Percentiles rank a stretch among this genome's conserved stretches.
phyloP scores from a whole-genome alignment of 2,329 filamentous ascomycete species.

The Xylaria hypoxylon region DNA sequence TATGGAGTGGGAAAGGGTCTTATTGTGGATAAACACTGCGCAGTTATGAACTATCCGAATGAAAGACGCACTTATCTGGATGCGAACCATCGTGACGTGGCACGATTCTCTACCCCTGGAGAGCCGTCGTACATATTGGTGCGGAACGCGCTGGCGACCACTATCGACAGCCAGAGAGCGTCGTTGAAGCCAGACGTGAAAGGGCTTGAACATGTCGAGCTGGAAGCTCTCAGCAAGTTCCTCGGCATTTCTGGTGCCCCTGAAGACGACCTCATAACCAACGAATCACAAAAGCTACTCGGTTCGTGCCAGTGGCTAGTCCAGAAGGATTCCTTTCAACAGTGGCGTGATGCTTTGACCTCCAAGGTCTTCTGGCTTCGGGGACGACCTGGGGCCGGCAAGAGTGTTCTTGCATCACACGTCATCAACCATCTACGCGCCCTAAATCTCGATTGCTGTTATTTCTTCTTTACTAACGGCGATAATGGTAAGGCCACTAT shows the following conservation, averaged over 20 bases:
- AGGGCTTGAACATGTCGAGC: neutral
- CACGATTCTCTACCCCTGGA: conserved; percentile 42
- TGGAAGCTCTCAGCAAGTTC: neutral
- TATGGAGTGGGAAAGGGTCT: conserved; percentile 35
- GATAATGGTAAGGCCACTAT: conserved; percentile 51
- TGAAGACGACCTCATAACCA: conserved; percentile 11
- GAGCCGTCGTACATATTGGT: conserved; percentile 48
- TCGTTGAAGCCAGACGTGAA: neutral
- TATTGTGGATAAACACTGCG: conserved; percentile 48
- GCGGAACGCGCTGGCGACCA: conserved; percentile 45
- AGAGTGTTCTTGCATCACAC: conserved; percentile 29
- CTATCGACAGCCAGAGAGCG: conserved; percentile 7
- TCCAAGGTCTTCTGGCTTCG: conserved; percentile 35
- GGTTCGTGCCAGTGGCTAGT: conserved; percentile 35
- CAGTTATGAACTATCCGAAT: conserved; percentile 48
- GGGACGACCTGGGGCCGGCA: conserved; percentile 34
- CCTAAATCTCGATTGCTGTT: conserved; percentile 25
- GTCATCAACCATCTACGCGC: conserved; percentile 28
- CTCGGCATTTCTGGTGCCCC: neutral
- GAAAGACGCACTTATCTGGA: conserved; percentile 48
- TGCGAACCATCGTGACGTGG: conserved; percentile 50
- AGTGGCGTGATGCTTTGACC: conserved; percentile 26
- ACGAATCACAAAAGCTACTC: conserved; percentile 5
- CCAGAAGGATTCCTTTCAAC: conserved; percentile 19
- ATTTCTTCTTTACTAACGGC: conserved; percentile 27